Evolutionary conservation across 345 rosid genomes (phyloP), one percentile per base, ranked within the genome.

Genomic region (Excoecaria cochinchinensis): DNA sequence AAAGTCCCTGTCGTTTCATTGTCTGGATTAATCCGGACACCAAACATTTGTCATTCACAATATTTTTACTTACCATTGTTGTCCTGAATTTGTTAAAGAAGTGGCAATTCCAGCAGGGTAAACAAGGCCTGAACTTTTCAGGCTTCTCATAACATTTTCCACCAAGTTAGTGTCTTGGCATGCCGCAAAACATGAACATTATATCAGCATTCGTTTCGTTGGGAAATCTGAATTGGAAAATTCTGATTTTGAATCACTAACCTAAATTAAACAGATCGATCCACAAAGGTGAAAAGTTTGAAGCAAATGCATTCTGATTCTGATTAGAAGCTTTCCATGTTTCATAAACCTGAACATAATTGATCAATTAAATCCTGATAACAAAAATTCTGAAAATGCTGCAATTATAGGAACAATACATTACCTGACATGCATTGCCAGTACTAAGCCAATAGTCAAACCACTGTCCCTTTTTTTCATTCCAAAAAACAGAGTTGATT

Each of bases 211-310:
- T 65, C 7, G n/a, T 42, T 42, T 19, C 16, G 24, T 65, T 25
- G 21, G 31, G 31, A 31, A 31, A 31, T 31, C 31, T 31, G 31
- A 31, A 31, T 2, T 31, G 31, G 31, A 31, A 31, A 31, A 31
- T 31, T 31, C 31, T 31, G 21, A 19, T 4, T 67, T 12, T 10
- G 56, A 80, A 31, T 48, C 52, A 78, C 83, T 57, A 71, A 93
- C 99, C 97, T 78, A 92, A 89, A 80, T 87, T 79, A 87, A 91
- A 90, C 79, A 84, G 61, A 57, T 76, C 76, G 81, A 89, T 80
- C 99, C 98, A 96, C 69, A 96, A 59, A 71, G 98, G 98, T 47
- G 87, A 74, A 74, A 87, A 96, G 78, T 93, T 93, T 31, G 98
- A 96, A 70, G 97, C 97, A 85, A 86, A 89, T 36, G 74, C 80